These are phyloP conservation scores for Dictyophora rubrovolvata DNA, from an alignment of 768 basidiomycete species.

Conservation along the genomic window DNA sequence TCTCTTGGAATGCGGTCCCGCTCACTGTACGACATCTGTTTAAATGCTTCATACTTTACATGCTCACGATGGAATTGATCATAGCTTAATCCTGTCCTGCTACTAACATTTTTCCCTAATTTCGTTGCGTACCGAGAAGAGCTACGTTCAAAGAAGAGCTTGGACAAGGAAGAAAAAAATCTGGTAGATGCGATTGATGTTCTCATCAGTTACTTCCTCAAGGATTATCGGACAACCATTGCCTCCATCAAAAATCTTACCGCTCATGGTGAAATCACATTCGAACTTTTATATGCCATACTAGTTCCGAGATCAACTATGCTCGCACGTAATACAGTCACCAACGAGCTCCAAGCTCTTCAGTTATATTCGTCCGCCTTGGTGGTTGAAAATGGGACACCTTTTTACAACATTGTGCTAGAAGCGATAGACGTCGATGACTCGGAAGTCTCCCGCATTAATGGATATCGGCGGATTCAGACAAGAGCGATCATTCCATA, in stretches of 20 bases:
- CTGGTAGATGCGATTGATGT: slow-evolving; percentile 37
- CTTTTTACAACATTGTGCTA: slow-evolving; percentile 34
- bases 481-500: slow-evolving; percentile 30
- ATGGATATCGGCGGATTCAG: slow-evolving; percentile 18
- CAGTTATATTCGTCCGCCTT: slow-evolving; percentile 23
- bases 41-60: not conserved
- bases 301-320: slow-evolving; percentile 44
- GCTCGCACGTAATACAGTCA: slow-evolving; percentile 42
- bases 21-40: slow-evolving; percentile 35
- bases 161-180: slow-evolving; percentile 31
- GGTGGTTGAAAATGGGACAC: slow-evolving; percentile 21
- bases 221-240: slow-evolving; percentile 41
- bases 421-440: slow-evolving; percentile 47
- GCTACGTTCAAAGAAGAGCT: slow-evolving; percentile 24
- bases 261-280: slow-evolving; percentile 47
- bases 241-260: slow-evolving; percentile 37
- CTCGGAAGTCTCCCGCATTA: slow-evolving; percentile 7
- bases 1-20: slow-evolving; percentile 52
- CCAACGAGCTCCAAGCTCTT: slow-evolving; percentile 42
- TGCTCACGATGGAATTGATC: not conserved
- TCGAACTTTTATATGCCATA: slow-evolving; percentile 43
- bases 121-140: slow-evolving; percentile 35
- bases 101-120: slow-evolving; percentile 41
- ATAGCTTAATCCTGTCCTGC: slow-evolving; percentile 47
- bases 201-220: slow-evolving; percentile 38